Evolutionary conservation across 1,139 yeast genomes (phyloP).

Genomic region (Oligophagozyma castellii): DNA sequence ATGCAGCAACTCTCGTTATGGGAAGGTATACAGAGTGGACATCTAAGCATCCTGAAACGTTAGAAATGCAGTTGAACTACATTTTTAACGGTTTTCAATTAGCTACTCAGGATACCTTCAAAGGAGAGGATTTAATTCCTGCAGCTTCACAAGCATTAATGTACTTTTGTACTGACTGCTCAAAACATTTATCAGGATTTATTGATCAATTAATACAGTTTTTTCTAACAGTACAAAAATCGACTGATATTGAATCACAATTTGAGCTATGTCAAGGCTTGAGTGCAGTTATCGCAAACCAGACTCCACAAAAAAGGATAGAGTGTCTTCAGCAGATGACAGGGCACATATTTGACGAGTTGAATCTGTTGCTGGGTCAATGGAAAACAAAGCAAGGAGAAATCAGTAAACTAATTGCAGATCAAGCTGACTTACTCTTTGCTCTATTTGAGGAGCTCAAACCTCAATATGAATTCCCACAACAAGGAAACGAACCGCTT

Average conservation of each 20-base stretch:
- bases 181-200: conserved; percentile 48
- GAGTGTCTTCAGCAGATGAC: conserved; percentile 45
- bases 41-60: conserved; percentile 62
- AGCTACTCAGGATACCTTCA: conserved; percentile 24
- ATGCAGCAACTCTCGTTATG: conserved; percentile 82
- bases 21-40: conserved; percentile 98
- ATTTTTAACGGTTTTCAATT: conserved; percentile 64
- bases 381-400: conserved; percentile 22
- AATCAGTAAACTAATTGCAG: conserved; percentile 43
- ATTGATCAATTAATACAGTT: conserved; percentile 67
- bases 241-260: conserved; percentile 53
- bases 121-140: conserved; percentile 35
- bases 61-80: conserved; percentile 74
- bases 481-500: conserved; percentile 21
- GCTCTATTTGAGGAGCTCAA: conserved; percentile 53
- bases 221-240: conserved; percentile 46
- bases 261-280: conserved; percentile 83
- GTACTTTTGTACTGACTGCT: conserved; percentile 91
- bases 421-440: conserved; percentile 60
- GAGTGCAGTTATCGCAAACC: conserved; percentile 65
- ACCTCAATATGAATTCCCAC: conserved; percentile 27
- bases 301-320: conserved; percentile 31
- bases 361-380: conserved; percentile 23
- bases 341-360: conserved; percentile 45
- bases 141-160: conserved; percentile 92